A percentile compares a stretch with the other conserved stretches of the same genome.
Conservation (phyloP, 768 basidiomycete species). For the Imleria badia region DNA sequence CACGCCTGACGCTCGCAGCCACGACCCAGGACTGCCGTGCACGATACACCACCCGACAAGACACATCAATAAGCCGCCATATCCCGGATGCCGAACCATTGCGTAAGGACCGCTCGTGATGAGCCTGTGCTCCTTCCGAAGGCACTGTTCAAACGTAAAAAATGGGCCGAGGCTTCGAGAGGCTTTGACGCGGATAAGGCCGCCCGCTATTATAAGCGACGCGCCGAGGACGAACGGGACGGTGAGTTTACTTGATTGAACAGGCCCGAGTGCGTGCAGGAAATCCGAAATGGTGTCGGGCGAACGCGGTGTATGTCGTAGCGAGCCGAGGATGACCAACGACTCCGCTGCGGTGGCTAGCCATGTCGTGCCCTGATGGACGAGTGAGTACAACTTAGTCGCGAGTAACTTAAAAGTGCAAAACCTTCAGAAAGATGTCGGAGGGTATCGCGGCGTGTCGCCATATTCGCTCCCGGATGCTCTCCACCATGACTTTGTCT, state of each 20-base stretch:
- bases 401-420: background rate
- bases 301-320: background rate
- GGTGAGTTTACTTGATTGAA: conserved; percentile 1
- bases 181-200: conserved; percentile 2
- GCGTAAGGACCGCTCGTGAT: conserved; percentile 30
- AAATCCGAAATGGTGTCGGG: background rate
- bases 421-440: background rate
- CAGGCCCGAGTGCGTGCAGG: conserved; percentile 10
- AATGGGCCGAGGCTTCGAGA: conserved; percentile 17
- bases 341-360: background rate
- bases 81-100: conserved; percentile 31
- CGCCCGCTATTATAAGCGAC: conserved; percentile 1
- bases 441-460: background rate
- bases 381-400: background rate
- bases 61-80: conserved; percentile 9
- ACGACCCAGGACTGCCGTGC: background rate
- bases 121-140: conserved; percentile 22
- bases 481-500: conserved; percentile 6
- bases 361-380: background rate
- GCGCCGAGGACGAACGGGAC: conserved; percentile 7
- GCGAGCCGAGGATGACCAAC: background rate
- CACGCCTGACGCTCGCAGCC: conserved; percentile 3
- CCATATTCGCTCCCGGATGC: conserved; percentile 9
- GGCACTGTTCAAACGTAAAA: conserved; percentile 22
- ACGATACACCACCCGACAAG: background rate